phyloP scores from a whole-genome alignment of 169 alveolate species.

The Cryptosporidium ubiquitum region DNA sequence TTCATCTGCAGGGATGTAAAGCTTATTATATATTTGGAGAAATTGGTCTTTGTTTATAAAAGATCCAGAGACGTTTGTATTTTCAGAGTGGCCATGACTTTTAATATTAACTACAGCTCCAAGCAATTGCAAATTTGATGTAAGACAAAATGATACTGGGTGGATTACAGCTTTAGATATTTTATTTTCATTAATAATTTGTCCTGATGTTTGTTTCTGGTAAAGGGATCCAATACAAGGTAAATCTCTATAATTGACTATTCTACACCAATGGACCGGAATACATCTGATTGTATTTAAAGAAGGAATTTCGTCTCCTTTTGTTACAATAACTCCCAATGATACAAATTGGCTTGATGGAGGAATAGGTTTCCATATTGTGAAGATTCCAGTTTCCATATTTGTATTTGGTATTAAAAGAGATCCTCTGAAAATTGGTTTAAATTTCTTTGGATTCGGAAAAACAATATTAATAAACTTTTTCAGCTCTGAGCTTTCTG shows the following conservation, averaged over 20 bases:
- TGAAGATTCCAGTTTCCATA: constrained; percentile 31
- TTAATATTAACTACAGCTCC: constrained; percentile 40
- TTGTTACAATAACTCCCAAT: constrained; percentile 38
- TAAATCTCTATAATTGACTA: constrained; percentile 6
- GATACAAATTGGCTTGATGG: constrained; percentile 27
- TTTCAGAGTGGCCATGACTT: neutral
- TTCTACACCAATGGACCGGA: constrained; percentile 62
- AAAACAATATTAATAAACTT: constrained; percentile 25
- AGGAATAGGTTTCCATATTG: constrained; percentile 69
- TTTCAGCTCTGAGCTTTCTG: constrained; percentile 59
- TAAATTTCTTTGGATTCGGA: constrained; percentile 53
- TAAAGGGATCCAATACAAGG: constrained; percentile 42
- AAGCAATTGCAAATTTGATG: neutral
- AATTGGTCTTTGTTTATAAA: constrained; percentile 33
- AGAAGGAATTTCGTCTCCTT: constrained; percentile 30
- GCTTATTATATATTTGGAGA: neutral
- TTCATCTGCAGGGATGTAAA: constrained; percentile 17
- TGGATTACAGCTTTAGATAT: neutral
- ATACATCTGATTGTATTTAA: constrained; percentile 26
- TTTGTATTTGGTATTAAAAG: constrained; percentile 15
- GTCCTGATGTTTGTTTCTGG: neutral
- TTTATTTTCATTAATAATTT: neutral
- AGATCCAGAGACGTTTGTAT: constrained; percentile 2
- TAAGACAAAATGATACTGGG: constrained; percentile 44
- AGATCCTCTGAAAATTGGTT: constrained; percentile 54